These are phyloP conservation scores for Collybiopsis luxurians DNA, from an alignment of 768 basidiomycete species.

Conservation along the genomic window DNA sequence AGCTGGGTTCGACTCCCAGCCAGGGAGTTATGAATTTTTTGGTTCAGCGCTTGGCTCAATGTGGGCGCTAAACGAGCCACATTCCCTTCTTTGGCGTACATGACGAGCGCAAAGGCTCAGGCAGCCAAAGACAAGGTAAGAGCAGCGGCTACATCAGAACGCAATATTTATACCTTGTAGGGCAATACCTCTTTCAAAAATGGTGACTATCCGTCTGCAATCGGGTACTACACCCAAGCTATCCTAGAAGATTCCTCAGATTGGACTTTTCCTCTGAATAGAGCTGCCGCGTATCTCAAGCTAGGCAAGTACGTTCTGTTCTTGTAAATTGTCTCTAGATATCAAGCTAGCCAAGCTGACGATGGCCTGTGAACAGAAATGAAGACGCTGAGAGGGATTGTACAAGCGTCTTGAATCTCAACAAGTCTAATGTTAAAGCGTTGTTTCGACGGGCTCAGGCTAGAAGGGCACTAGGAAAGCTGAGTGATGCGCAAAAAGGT, in stretches of 20 bases:
- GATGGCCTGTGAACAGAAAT: too few species aligned
- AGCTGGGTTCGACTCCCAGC: too few species aligned
- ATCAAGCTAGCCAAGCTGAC: too few species aligned
- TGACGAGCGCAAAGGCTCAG: not conserved
- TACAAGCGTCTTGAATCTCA: constrained; percentile 55
- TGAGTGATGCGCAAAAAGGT: constrained; percentile 66
- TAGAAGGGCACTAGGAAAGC: constrained; percentile 48
- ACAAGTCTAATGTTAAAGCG: constrained; percentile 68
- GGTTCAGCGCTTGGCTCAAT: too few species aligned
- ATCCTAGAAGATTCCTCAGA: constrained; percentile 69
- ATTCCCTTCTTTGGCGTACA: not conserved
- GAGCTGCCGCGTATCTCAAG: constrained; percentile 91
- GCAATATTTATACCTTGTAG: constrained; percentile 33
- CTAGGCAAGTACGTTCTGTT: constrained; percentile 91
- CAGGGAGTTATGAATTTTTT: too few species aligned
- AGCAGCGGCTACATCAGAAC: not conserved
- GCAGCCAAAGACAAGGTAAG: constrained; percentile 1
- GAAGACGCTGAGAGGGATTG: constrained; percentile 85
- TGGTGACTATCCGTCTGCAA: constrained; percentile 72
- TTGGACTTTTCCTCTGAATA: constrained; percentile 80
- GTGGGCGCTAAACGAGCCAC: too few species aligned
- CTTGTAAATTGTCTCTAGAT: too few species aligned
- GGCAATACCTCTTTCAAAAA: constrained; percentile 87
- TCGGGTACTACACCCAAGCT: constrained; percentile 85
- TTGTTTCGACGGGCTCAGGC: constrained; percentile 80